Evolutionary conservation across 2,329 filamentous ascomycete genomes (phyloP).

Genomic region (Penicillium sp.): DNA sequence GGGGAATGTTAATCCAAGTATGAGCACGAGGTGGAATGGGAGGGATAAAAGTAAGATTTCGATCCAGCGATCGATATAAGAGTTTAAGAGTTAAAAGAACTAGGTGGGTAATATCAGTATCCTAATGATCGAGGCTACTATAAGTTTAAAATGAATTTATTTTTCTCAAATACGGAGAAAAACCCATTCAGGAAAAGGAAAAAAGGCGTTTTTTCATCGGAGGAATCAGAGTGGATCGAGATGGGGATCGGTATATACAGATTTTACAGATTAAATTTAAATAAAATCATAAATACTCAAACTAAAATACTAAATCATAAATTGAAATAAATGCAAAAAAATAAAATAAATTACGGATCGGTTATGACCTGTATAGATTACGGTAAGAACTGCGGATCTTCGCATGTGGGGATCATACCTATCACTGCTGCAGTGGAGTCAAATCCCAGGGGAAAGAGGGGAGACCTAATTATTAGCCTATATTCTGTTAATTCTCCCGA

Average conservation of each 20-base stretch:
- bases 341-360: neutral
- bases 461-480: neutral
- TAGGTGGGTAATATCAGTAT: neutral
- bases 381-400: constrained; percentile 25
- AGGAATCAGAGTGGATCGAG: constrained; percentile 19
- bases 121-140: neutral
- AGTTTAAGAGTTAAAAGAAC: constrained; percentile 8
- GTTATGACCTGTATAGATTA: constrained; percentile 19
- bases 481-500: neutral
- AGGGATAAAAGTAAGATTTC: constrained; percentile 18
- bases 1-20: constrained; percentile 25
- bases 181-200: neutral
- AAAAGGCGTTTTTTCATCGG: constrained; percentile 14
- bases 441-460: neutral
- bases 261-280: neutral
- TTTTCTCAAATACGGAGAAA: constrained; percentile 5
- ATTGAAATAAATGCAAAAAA: neutral
- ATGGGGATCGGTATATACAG: constrained; percentile 12
- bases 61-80: constrained; percentile 15
- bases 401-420: constrained; percentile 17
- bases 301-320: neutral
- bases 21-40: constrained; percentile 17
- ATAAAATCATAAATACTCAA: neutral
- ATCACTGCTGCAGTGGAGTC: constrained; percentile 13
- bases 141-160: constrained; percentile 1